Percentiles rank a stretch among this genome's conserved stretches.
Conservation (phyloP, 2,329 filamentous ascomycete genomes). For the Hymenoscyphus albidus region DNA sequence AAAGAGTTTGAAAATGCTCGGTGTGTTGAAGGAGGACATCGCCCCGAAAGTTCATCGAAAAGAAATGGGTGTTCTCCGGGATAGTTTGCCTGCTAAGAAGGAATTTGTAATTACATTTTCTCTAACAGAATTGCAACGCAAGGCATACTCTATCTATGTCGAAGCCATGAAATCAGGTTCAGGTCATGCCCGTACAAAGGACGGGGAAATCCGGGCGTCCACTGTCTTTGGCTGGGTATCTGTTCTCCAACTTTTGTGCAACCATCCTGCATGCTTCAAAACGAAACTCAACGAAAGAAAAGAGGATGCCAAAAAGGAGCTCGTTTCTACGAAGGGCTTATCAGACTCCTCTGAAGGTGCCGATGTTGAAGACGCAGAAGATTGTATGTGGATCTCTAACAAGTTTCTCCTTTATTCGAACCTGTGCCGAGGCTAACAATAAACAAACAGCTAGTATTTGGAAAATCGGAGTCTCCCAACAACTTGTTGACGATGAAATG, state of each 20-base stretch:
- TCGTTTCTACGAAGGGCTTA: background rate
- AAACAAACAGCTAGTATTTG: conserved; percentile 19
- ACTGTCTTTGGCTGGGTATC: conserved; percentile 48
- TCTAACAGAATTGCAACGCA: conserved; percentile 60
- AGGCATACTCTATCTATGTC: conserved; percentile 56
- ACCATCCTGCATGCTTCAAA: conserved; percentile 48
- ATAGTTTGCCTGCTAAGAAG: conserved; percentile 67
- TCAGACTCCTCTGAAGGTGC: background rate
- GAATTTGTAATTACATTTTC: conserved; percentile 79
- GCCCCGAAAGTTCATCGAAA: conserved; percentile 74
- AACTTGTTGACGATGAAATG: conserved; percentile 34
- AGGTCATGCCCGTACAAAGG: conserved; percentile 27
- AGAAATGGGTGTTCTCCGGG: conserved; percentile 63
- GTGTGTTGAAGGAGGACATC: conserved; percentile 67
- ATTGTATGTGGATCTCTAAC: background rate
- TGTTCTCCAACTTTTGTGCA: conserved; percentile 29
- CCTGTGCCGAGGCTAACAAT: background rate
- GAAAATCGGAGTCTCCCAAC: conserved; percentile 30
- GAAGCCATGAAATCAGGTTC: conserved; percentile 33
- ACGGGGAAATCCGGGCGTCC: conserved; percentile 38
- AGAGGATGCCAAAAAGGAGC: conserved; percentile 27
- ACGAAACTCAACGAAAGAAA: conserved; percentile 44
- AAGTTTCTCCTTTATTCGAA: background rate
- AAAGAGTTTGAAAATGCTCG: conserved; percentile 61
- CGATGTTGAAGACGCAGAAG: conserved; percentile 15